Conservation (phyloP, 2,329 filamentous ascomycete species). For the Teratosphaeria nubilosa region DNA sequence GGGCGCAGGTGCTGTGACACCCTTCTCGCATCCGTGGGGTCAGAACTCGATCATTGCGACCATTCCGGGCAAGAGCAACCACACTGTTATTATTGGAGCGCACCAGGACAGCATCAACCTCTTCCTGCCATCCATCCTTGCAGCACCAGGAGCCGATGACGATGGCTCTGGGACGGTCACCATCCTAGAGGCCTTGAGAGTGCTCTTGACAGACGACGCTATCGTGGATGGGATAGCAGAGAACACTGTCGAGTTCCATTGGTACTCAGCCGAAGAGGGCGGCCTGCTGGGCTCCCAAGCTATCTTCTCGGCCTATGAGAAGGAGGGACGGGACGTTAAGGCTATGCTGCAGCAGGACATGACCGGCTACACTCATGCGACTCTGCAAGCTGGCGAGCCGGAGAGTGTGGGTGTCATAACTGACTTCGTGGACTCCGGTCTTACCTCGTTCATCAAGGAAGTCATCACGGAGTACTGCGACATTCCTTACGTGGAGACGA, state of each 20-base stretch:
- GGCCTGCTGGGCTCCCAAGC: constrained; percentile 81
- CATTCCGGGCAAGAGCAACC: constrained; percentile 75
- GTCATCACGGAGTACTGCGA: constrained; percentile 79
- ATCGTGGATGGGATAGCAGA: constrained; percentile 58
- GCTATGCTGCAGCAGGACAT: constrained; percentile 99
- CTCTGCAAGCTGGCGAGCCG: constrained; percentile 67
- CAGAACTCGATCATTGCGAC: constrained; percentile 87
- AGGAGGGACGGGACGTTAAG: constrained; percentile 64
- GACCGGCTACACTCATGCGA: constrained; percentile 81
- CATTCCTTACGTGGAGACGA: constrained; percentile 77
- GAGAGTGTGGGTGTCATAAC: constrained; percentile 89
- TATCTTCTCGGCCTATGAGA: constrained; percentile 74
- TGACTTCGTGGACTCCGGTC: constrained; percentile 71
- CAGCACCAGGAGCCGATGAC: constrained; percentile 89
- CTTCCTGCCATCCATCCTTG: constrained; percentile 71
- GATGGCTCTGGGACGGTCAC: constrained; percentile 74
- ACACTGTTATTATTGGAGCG: constrained; percentile 79
- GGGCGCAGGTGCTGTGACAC: constrained; percentile 62
- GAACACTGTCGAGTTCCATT: constrained; percentile 94
- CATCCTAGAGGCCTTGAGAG: constrained; percentile 81
- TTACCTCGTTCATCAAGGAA: constrained; percentile 86
- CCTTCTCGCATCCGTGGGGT: constrained; percentile 75
- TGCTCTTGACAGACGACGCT: constrained; percentile 59
- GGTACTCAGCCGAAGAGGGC: constrained; percentile 86
- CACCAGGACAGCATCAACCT: constrained; percentile 86